Conservation (phyloP, 1,284 basidiomycete species). For the Paramarasmius palmivorus region DNA sequence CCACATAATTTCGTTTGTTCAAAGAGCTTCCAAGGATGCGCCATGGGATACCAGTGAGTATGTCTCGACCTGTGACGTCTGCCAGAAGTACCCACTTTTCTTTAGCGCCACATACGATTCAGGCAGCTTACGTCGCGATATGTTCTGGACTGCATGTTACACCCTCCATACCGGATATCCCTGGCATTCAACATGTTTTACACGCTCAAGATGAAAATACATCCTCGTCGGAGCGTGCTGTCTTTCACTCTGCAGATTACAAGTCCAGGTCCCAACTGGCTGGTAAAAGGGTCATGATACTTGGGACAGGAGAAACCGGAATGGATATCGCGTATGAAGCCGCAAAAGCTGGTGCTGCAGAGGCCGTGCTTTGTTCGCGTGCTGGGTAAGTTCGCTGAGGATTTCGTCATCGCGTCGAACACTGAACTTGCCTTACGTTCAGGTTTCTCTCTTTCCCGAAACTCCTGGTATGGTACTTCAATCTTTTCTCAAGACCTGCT, state of each 20-base stretch:
- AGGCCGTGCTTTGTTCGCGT: constrained; percentile 58
- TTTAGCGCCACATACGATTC: constrained; percentile 25
- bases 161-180: constrained; percentile 47
- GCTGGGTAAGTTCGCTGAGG: constrained; percentile 35
- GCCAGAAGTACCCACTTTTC: constrained; percentile 1
- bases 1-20: constrained; percentile 36
- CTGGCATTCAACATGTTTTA: constrained; percentile 43
- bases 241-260: constrained; percentile 55
- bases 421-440: background rate
- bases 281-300: constrained; percentile 53
- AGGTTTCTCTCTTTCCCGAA: constrained; percentile 65
- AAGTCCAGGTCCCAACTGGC: constrained; percentile 46
- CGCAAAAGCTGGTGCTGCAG: constrained; percentile 53
- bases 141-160: constrained; percentile 55
- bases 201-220: constrained; percentile 15
- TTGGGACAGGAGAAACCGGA: constrained; percentile 66
- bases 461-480: constrained; percentile 38
- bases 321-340: constrained; percentile 62
- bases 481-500: background rate
- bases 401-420: background rate
- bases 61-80: background rate
- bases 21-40: constrained; percentile 17
- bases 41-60: constrained; percentile 29
- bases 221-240: constrained; percentile 24
- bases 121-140: constrained; percentile 41